Evolutionary conservation across 352 stramenopile genomes (phyloP).

Genomic region (Plasmopara halstedii): DNA sequence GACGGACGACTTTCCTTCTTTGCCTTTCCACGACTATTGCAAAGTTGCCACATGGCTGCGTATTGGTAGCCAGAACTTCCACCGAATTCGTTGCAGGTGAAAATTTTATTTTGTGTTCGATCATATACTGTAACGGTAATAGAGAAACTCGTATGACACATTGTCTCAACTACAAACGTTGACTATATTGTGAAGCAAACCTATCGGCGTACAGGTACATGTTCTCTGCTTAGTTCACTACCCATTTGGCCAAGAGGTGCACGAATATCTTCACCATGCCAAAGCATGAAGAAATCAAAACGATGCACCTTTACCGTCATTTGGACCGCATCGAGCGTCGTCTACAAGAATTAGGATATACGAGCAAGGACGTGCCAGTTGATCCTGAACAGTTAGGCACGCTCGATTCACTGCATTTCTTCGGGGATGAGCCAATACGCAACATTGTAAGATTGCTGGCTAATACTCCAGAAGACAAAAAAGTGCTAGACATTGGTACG

Average conservation of each 20-base stretch:
- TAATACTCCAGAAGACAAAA: conserved; percentile 7
- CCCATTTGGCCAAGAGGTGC: not conserved
- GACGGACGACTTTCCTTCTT: too few relatives aligned
- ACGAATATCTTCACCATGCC: conserved; percentile 1
- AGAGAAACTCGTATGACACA: too few relatives aligned
- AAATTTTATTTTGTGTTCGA: too few relatives aligned
- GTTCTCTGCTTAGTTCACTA: not conserved
- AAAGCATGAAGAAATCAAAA: conserved; percentile 74
- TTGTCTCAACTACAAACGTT: too few relatives aligned
- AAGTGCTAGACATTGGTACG: conserved; percentile 84
- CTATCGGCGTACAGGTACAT: too few relatives aligned
- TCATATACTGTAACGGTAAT: too few relatives aligned
- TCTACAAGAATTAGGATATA: conserved; percentile 25
- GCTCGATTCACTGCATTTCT: conserved; percentile 62
- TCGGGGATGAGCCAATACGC: conserved; percentile 51
- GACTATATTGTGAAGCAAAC: too few relatives aligned
- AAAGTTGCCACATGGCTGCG: too few relatives aligned
- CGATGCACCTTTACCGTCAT: conserved; percentile 83
- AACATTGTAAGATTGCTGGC: conserved; percentile 35
- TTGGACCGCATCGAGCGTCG: conserved; percentile 74
- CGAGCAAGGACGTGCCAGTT: conserved; percentile 15
- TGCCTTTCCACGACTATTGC: too few relatives aligned
- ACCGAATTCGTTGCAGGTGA: too few relatives aligned
- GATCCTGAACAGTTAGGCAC: conserved; percentile 44
- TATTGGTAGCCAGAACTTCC: too few relatives aligned